Conservation (phyloP, 345 rosid genomes). For the Acer campestre region DNA sequence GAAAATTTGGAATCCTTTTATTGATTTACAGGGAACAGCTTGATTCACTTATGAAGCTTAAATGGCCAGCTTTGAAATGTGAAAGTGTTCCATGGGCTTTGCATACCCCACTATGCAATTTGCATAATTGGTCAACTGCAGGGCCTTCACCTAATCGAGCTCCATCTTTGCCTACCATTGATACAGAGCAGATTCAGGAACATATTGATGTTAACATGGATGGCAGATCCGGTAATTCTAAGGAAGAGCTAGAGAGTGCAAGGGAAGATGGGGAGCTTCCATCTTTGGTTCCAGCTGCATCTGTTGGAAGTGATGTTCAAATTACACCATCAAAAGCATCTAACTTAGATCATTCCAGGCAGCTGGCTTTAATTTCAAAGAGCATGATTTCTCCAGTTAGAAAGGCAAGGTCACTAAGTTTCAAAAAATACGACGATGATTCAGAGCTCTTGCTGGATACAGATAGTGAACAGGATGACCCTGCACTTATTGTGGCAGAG, state of each 20-base stretch:
- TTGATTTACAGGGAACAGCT: slow-evolving; percentile 95
- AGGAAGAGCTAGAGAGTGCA: slow-evolving; percentile 60
- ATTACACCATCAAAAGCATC: slow-evolving; percentile 45
- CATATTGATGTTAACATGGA: slow-evolving; percentile 57
- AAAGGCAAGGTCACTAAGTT: slow-evolving; percentile 64
- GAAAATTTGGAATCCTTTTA: slow-evolving; percentile 49
- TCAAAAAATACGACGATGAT: slow-evolving; percentile 71
- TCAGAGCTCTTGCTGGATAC: slow-evolving; percentile 65
- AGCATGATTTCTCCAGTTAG: slow-evolving; percentile 60
- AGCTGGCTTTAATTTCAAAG: slow-evolving; percentile 79
- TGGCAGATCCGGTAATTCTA: slow-evolving; percentile 56
- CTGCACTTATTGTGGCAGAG: slow-evolving; percentile 43
- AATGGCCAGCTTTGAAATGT: slow-evolving; percentile 70
- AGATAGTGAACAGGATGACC: slow-evolving; percentile 84
- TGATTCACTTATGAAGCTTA: slow-evolving; percentile 72
- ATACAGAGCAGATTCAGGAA: slow-evolving; percentile 53
- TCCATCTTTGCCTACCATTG: slow-evolving; percentile 40
- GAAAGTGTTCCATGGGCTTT: slow-evolving; percentile 77
- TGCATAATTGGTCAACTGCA: slow-evolving; percentile 68
- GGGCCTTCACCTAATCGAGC: slow-evolving; percentile 44
- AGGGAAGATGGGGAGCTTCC: slow-evolving; percentile 99
- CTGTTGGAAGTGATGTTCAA: slow-evolving; percentile 41
- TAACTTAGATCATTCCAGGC: slow-evolving; percentile 59
- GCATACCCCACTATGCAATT: slow-evolving; percentile 67
- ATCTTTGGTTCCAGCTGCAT: slow-evolving; percentile 55